Percentiles rank a stretch among this genome's conserved stretches.
Evolutionary conservation across 1,139 yeast genomes (phyloP).

Genomic region (Pneumocystis canis): DNA sequence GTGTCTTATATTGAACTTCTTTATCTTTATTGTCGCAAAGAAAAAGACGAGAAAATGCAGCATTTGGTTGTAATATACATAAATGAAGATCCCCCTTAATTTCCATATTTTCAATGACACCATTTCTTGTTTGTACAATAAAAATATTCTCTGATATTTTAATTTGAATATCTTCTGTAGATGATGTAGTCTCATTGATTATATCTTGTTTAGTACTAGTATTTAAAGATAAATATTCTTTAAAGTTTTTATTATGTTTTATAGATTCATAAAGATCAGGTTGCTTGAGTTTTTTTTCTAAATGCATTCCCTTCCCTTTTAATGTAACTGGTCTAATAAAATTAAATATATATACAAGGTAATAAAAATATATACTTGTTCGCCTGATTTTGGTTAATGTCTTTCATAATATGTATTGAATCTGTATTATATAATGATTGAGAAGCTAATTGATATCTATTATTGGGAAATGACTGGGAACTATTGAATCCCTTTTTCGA

Average conservation of each 20-base stretch:
- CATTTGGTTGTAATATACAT: neutral
- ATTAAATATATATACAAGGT: constrained; percentile 1
- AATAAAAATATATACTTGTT: neutral
- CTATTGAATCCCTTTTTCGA: constrained; percentile 35
- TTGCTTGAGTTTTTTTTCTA: constrained; percentile 47
- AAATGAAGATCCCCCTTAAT: constrained; percentile 83
- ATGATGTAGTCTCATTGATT: constrained; percentile 21
- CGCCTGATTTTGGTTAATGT: neutral
- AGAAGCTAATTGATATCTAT: constrained; percentile 12
- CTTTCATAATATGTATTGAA: constrained; percentile 17
- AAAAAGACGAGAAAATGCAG: neutral
- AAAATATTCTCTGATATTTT: constrained; percentile 62
- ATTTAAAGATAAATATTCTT: constrained; percentile 18
- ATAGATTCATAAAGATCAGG: constrained; percentile 29
- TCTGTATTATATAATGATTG: constrained; percentile 10
- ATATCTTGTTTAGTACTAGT: neutral
- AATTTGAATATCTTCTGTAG: constrained; percentile 51
- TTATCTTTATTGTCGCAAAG: neutral
- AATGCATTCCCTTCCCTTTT: constrained; percentile 64
- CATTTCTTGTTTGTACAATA: constrained; percentile 74
- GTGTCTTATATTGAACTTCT: constrained; percentile 3
- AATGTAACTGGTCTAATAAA: constrained; percentile 26
- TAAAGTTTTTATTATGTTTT: constrained; percentile 24
- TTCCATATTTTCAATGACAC: constrained; percentile 58
- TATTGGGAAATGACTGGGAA: constrained; percentile 15